A percentile compares a stretch with the other conserved stretches of the same genome.
Evolutionary conservation across 257 asterid genomes (phyloP).

Genomic region (Capsicum pubescens): DNA sequence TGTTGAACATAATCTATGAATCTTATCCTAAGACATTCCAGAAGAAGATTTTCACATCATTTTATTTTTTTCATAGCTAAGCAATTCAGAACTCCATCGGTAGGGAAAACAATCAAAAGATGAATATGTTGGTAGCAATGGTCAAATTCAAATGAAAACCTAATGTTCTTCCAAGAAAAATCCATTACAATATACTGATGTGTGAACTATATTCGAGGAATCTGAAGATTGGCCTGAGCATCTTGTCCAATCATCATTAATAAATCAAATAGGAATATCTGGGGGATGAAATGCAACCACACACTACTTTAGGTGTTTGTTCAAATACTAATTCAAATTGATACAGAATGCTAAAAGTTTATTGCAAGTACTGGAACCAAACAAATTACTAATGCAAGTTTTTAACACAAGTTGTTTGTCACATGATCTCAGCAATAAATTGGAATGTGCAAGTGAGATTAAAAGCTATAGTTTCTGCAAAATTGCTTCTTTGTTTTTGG

Average conservation of each 20-base stretch:
- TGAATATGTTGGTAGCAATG: neutral
- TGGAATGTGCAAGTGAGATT: no score
- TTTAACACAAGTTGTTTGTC: no score
- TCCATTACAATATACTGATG: neutral
- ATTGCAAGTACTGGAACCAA: no score
- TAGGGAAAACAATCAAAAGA: neutral
- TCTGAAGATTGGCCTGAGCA: conserved; percentile 3
- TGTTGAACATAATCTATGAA: conserved; percentile 5
- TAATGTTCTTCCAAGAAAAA: neutral
- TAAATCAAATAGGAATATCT: conserved; percentile 41
- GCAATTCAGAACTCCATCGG: neutral
- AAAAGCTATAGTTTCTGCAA: no score
- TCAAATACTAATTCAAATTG: no score
- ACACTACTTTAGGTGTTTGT: no score
- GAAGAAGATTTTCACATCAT: conserved; percentile 5
- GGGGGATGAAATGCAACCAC: conserved; percentile 44
- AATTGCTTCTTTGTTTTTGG: no score
- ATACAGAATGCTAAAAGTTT: no score
- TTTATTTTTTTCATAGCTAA: neutral
- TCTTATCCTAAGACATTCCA: conserved; percentile 6
- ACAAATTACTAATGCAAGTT: no score
- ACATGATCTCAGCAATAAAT: no score
- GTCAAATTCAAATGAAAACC: neutral
- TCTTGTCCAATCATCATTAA: conserved; percentile 28
- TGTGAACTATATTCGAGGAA: neutral